These are phyloP conservation scores for Nitzschia putrida DNA, from an alignment of 108 stramenopile species.

Conservation along the genomic window DNA sequence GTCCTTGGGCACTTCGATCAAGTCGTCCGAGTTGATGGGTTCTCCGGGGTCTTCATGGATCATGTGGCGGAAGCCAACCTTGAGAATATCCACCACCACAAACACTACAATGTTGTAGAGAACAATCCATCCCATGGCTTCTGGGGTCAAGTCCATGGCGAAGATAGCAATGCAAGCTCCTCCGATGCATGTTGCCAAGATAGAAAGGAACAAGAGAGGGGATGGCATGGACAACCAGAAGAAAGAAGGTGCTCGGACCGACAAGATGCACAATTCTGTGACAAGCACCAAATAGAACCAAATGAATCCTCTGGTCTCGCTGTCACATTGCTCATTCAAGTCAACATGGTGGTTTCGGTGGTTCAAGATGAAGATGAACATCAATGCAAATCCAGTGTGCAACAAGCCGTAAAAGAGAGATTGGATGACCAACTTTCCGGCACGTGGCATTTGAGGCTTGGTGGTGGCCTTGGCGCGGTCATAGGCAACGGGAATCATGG, in stretches of 20 bases:
- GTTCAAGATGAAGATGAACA: constrained; percentile 55
- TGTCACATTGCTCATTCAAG: constrained; percentile 17
- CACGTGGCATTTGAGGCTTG: constrained; percentile 37
- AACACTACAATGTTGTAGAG: constrained; percentile 48
- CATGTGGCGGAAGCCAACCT: constrained; percentile 45
- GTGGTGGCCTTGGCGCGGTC: constrained; percentile 19
- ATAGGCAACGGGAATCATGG: constrained; percentile 75
- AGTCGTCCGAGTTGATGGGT: constrained; percentile 46
- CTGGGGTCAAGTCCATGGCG: constrained; percentile 16
- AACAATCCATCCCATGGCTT: constrained; percentile 34
- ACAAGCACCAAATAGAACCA: constrained; percentile 54
- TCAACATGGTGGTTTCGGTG: constrained; percentile 28
- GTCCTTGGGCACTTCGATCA: constrained; percentile 27
- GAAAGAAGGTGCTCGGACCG: constrained; percentile 51
- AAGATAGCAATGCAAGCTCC: constrained; percentile 44
- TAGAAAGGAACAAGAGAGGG: constrained; percentile 40
- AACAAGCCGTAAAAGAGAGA: constrained; percentile 57
- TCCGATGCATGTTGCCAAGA: constrained; percentile 37
- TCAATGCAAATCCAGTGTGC: constrained; percentile 47
- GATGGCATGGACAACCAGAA: constrained; percentile 45
- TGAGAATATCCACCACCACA: constrained; percentile 50
- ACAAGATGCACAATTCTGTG: constrained; percentile 62
- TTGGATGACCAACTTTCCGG: constrained; percentile 48
- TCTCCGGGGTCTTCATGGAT: constrained; percentile 57
- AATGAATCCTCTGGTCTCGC: constrained; percentile 46